Evolutionary conservation across 164 flowering plant species (phyloP).

Genomic region (Brasenia schreberi): DNA sequence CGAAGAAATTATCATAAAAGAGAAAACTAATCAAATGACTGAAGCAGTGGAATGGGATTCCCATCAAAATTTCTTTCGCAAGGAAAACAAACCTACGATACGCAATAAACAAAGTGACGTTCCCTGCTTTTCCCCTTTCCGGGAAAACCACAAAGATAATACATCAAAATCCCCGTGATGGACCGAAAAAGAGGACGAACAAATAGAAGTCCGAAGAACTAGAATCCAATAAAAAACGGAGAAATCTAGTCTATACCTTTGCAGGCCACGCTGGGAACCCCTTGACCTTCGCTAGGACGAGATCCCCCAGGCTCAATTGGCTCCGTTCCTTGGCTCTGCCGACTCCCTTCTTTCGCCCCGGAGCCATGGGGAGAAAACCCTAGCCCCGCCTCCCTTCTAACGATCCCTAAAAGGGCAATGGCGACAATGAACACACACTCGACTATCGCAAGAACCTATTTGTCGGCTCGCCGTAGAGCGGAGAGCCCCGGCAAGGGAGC

Average conservation of each 20-base stretch:
- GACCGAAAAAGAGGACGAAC: not conserved
- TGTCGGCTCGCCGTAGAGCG: no score
- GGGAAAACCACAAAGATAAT: not conserved
- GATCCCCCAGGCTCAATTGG: slow-evolving; percentile 78
- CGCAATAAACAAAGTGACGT: no score
- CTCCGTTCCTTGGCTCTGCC: slow-evolving; percentile 30
- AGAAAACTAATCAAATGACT: no score
- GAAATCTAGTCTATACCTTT: slow-evolving; percentile 35
- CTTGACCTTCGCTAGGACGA: slow-evolving; percentile 97
- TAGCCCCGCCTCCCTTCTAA: slow-evolving; percentile 7
- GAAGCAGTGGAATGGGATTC: no score
- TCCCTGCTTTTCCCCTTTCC: no score
- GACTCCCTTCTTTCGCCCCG: slow-evolving; percentile 64
- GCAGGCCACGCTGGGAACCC: slow-evolving; percentile 97
- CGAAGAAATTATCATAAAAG: no score
- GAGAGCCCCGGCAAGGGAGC: no score
- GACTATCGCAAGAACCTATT: no score
- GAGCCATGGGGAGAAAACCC: slow-evolving; percentile 53
- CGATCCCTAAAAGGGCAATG: not conserved
- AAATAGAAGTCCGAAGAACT: not conserved
- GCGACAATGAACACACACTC: not conserved
- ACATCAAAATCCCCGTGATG: not conserved
- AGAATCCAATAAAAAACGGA: not conserved
- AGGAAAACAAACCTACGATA: no score
- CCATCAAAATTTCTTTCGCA: not conserved